These are phyloP conservation scores for Cercospora janseana DNA, from an alignment of 2,329 filamentous ascomycete species.

Conservation along the genomic window DNA sequence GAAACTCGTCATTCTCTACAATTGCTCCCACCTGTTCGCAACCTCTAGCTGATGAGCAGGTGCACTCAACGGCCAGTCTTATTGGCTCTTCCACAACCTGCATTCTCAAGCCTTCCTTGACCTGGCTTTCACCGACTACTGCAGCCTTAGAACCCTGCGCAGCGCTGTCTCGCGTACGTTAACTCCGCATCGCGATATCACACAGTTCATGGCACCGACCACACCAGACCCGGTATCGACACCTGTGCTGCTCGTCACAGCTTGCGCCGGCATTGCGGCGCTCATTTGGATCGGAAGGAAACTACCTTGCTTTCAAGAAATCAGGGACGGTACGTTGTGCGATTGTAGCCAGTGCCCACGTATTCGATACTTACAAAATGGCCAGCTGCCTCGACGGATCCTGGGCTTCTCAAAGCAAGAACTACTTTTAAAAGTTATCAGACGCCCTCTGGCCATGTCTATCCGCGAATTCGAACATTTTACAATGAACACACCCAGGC, in stretches of 20 bases:
- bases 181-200: neutral
- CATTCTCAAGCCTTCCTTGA: slow-evolving; percentile 6
- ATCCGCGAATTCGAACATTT: slow-evolving; percentile 77
- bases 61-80: slow-evolving; percentile 2
- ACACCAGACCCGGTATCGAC: neutral
- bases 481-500: slow-evolving; percentile 78
- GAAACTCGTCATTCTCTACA: neutral
- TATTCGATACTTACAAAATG: slow-evolving; percentile 10
- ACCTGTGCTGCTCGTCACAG: slow-evolving; percentile 9
- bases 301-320: slow-evolving; percentile 11
- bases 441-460: slow-evolving; percentile 66
- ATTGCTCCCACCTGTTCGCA: neutral
- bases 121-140: slow-evolving; percentile 7
- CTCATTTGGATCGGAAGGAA: slow-evolving; percentile 8
- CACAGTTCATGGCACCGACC: slow-evolving; percentile 8
- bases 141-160: slow-evolving; percentile 4
- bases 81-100: slow-evolving; percentile 2
- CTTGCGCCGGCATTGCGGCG: slow-evolving; percentile 8
- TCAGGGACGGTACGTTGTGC: slow-evolving; percentile 16
- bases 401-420: slow-evolving; percentile 74
- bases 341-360: neutral
- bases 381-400: slow-evolving; percentile 56
- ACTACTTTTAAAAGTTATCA: slow-evolving; percentile 69
- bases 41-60: slow-evolving; percentile 10
- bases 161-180: neutral